Base-by-base conservation (phyloP, 176 grass and related monocot genomes). In the Alloteropsis semialata region DNA sequence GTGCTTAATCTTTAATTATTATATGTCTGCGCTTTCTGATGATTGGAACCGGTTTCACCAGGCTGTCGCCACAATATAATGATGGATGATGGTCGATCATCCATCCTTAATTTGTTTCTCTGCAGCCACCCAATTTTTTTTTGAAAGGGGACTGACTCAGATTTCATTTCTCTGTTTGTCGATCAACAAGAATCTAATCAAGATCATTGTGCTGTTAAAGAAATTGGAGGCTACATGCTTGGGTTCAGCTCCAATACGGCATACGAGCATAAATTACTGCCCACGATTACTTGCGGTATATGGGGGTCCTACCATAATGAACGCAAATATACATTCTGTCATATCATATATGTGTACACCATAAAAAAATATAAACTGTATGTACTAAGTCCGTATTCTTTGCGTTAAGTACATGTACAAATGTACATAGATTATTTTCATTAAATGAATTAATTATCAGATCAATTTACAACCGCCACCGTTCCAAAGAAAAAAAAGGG, bases 21-120 rank as follows among this genome's bases (percentile, higher is more conserved):
- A 19, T 30, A 48, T 19, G 19, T 3, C 21, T 14, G 9, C 18
- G 39, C 24, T 74, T 69, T 80, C 51, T 53, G 50, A 89, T 81
- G 87, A 89, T 89, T 81, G 33, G 51, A 75, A 80, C 41, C 72
- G 21, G 55, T 78, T 83, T 83, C 69, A 32, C 14, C 69, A 81
- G 76, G 60, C 69, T 89, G 87, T 69, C 82, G 21, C 25, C 64
- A 53, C 53, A 41, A 89, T n/a, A n/a, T n/a, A n/a, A n/a, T n/a
- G n/a, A n/a, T n/a, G n/a, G n/a, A n/a, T 81, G 70, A 67, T 29
- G 18, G 16, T 71, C 14, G 15, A 49, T 18, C 41, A 24, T 71
- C 4, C 6, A 50, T 74, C 28, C 69, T 5, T 3, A 8, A 24
- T 57, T 25, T 11, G 54, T 8, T 24, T 51, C 22, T 32, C 7